A percentile compares a stretch with the other conserved stretches of the same genome.
phyloP scores from a whole-genome alignment of 2,329 filamentous ascomycete genomes.

The Calycina marina region DNA sequence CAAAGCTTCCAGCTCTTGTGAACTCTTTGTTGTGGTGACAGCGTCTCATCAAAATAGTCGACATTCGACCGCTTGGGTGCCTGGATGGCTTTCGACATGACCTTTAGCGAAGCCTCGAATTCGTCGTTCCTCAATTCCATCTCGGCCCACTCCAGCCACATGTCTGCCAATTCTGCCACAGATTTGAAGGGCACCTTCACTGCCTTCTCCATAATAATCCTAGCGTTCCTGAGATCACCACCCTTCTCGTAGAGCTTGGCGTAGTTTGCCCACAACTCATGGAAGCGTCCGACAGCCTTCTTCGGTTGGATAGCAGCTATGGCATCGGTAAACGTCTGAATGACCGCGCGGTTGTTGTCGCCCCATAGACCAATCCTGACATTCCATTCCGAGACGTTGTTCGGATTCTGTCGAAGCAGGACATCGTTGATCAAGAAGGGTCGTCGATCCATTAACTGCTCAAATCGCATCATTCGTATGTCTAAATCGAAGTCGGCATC shows the following conservation, averaged over 20 bases:
- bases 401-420: constrained; percentile 83
- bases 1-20: constrained; percentile 99
- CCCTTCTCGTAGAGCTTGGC: constrained; percentile 92
- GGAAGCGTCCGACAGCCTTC: constrained; percentile 84
- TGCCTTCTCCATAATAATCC: constrained; percentile 93
- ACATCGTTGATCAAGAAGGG: constrained; percentile 97
- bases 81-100: constrained; percentile 95
- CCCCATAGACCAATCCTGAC: constrained; percentile 94
- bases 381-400: constrained; percentile 94
- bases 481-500: constrained; percentile 89
- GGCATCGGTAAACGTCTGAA: constrained; percentile 87
- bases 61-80: constrained; percentile 95
- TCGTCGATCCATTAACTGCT: constrained; percentile 92
- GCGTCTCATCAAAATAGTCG: constrained; percentile 95
- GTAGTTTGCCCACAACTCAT: constrained; percentile 92
- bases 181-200: constrained; percentile 97
- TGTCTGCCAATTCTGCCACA: constrained; percentile 90
- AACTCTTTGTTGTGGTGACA: constrained; percentile 88
- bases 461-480: constrained; percentile 93
- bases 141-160: constrained; percentile 99
- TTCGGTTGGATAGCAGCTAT: constrained; percentile 89
- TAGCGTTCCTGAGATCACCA: constrained; percentile 68
- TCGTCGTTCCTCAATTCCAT: constrained; percentile 95
- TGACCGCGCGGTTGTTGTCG: constrained; percentile 78
- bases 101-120: constrained; percentile 83